A percentile compares a stretch with the other conserved stretches of the same genome.
Evolutionary conservation across 202 grass and related monocot species (phyloP).

Genomic region (Panicum virgatum): DNA sequence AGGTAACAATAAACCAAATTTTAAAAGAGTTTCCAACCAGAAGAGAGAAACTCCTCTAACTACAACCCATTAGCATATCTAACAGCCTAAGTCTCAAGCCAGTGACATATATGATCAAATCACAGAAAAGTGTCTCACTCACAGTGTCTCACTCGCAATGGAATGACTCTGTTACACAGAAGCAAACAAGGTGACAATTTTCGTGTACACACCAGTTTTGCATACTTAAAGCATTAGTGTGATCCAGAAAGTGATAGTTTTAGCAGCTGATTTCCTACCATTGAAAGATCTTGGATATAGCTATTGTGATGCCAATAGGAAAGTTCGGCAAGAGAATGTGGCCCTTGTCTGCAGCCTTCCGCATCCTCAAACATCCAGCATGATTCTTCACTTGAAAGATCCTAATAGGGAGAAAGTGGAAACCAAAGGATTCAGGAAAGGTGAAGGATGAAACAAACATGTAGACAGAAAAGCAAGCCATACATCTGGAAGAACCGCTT

Average conservation of each 20-base stretch:
- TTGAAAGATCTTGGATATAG: constrained; percentile 84
- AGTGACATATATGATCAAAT: neutral
- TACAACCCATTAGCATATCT: constrained; percentile 5
- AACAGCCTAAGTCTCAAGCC: neutral
- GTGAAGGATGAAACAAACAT: neutral
- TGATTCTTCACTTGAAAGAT: constrained; percentile 58
- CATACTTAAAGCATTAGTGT: constrained; percentile 1
- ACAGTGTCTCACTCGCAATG: neutral
- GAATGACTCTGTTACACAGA: neutral
- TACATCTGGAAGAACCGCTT: constrained; percentile 52
- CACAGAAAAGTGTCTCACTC: neutral
- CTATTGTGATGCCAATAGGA: constrained; percentile 93
- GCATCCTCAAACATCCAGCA: constrained; percentile 99
- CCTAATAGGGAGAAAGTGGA: constrained; percentile 36
- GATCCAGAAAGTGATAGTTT: constrained; percentile 20
- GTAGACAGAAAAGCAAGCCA: constrained; percentile 7
- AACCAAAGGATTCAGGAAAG: constrained; percentile 36
- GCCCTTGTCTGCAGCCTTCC: constrained; percentile 64
- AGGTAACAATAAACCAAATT: neutral
- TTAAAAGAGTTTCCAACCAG: neutral
- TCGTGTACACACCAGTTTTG: constrained; percentile 14
- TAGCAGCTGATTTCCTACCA: constrained; percentile 58
- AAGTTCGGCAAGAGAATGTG: constrained; percentile 91
- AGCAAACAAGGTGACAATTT: constrained; percentile 3
- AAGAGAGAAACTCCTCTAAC: neutral